Conservation (phyloP, 2,329 filamentous ascomycete species). For the Penicillium sp. region DNA sequence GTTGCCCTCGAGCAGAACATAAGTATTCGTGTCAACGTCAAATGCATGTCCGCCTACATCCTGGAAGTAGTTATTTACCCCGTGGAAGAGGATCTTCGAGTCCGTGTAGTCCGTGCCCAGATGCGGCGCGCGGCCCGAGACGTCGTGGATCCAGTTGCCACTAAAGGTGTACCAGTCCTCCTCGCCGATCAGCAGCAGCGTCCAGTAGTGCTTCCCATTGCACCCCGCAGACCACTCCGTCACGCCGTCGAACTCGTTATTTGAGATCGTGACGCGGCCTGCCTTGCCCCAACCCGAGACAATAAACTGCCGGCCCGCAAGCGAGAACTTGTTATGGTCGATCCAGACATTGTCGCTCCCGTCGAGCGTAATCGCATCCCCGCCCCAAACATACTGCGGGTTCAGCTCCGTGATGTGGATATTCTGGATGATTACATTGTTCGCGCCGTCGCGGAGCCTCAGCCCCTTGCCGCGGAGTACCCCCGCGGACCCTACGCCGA, state of each 20-base stretch:
- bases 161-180: slow-evolving; percentile 63
- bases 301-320: slow-evolving; percentile 65
- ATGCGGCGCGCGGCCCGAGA: slow-evolving; percentile 14
- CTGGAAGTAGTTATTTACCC: slow-evolving; percentile 64
- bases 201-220: slow-evolving; percentile 65
- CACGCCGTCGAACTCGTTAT: slow-evolving; percentile 63
- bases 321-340: slow-evolving; percentile 56
- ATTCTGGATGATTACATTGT: slow-evolving; percentile 64
- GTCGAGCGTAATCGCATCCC: slow-evolving; percentile 61
- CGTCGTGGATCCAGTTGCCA: slow-evolving; percentile 62
- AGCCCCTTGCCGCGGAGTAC: slow-evolving; percentile 65
- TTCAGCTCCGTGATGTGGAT: slow-evolving; percentile 53
- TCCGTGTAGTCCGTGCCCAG: slow-evolving; percentile 7
- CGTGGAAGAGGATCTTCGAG: slow-evolving; percentile 14
- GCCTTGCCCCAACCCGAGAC: slow-evolving; percentile 60
- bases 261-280: slow-evolving; percentile 64
- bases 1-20: slow-evolving; percentile 62
- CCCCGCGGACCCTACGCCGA: slow-evolving; percentile 59
- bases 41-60: slow-evolving; percentile 62
- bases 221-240: slow-evolving; percentile 62
- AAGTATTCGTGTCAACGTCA: slow-evolving; percentile 52
- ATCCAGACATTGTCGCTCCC: slow-evolving; percentile 53
- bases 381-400: slow-evolving; percentile 64
- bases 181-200: slow-evolving; percentile 60
- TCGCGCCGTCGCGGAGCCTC: slow-evolving; percentile 51